Evolutionary conservation across 306 rosid genomes (phyloP).

Genomic region (Cucurbita ficifolia): DNA sequence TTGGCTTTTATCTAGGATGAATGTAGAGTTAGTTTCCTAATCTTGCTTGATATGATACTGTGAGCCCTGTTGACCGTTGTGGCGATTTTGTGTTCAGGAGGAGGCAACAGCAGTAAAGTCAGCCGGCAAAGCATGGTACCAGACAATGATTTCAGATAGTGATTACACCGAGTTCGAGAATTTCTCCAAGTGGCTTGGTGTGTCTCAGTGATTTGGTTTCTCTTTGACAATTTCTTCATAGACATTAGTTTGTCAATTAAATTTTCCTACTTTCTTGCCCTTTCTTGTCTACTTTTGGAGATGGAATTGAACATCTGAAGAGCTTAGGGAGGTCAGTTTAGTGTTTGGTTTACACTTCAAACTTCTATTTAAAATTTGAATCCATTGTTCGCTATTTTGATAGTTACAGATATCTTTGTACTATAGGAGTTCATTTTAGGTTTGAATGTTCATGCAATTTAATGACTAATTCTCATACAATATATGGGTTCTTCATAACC

Average conservation of each 20-base stretch:
- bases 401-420: background rate
- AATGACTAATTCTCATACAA: no score
- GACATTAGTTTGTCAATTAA: constrained; percentile 13
- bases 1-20: background rate
- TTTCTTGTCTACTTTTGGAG: background rate
- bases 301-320: constrained; percentile 10
- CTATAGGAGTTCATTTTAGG: background rate
- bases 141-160: constrained; percentile 74
- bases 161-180: constrained; percentile 71
- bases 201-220: constrained; percentile 41
- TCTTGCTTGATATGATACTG: background rate
- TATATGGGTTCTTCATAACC: no score
- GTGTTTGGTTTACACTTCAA: constrained; percentile 2
- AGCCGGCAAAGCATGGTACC: constrained; percentile 77
- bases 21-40: background rate
- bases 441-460: background rate
- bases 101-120: constrained; percentile 50
- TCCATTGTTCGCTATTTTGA: background rate
- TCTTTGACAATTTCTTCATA: background rate
- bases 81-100: constrained; percentile 25
- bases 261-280: background rate
- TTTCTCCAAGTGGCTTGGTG: constrained; percentile 73
- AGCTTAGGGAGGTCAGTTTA: background rate
- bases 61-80: background rate
- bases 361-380: background rate